Percentiles rank a stretch among this genome's conserved stretches.
These are phyloP conservation scores for Brassica napus DNA, from an alignment of 345 rosid genomes.

Conservation along the genomic window DNA sequence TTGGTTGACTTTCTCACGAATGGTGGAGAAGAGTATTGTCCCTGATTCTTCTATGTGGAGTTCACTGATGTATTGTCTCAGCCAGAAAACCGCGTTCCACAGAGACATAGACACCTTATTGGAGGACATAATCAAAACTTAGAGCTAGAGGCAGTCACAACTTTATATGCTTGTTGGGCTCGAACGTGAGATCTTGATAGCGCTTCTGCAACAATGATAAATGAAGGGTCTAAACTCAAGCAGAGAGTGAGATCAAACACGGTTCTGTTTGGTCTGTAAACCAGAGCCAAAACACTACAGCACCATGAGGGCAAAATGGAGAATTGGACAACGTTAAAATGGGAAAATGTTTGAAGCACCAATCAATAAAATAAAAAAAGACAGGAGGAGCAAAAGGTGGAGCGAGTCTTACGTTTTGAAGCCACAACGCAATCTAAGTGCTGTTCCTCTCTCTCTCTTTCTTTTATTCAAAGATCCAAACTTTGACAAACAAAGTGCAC, in stretches of 20 bases:
- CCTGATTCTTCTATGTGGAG: constrained; percentile 64
- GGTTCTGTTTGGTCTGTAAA: background rate
- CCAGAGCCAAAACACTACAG: background rate
- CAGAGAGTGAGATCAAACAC: background rate
- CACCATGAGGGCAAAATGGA: constrained; percentile 35
- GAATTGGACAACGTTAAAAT: constrained; percentile 19
- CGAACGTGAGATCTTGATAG: background rate
- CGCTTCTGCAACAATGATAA: constrained; percentile 4
- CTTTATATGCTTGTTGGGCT: background rate
- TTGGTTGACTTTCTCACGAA: constrained; percentile 44
- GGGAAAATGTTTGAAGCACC: constrained; percentile 36
- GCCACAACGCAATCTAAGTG: constrained; percentile 36
- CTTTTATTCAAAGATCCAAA: constrained; percentile 39
- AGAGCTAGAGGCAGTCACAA: constrained; percentile 3
- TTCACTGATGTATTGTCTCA: constrained; percentile 48
- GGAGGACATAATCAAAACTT: constrained; percentile 20
- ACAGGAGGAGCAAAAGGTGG: constrained; percentile 42
- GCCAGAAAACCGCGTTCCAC: constrained; percentile 41
- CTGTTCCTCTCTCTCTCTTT: constrained; percentile 28
- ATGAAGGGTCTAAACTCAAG: background rate
- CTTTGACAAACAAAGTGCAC: constrained; percentile 27
- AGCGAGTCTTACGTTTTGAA: constrained; percentile 39
- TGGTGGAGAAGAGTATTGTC: constrained; percentile 58
- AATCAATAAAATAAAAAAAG: constrained; percentile 23
- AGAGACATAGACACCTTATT: constrained; percentile 35